Base-by-base conservation (phyloP, 2,329 filamentous ascomycete genomes). In the Sporothrix dimorphospora region DNA sequence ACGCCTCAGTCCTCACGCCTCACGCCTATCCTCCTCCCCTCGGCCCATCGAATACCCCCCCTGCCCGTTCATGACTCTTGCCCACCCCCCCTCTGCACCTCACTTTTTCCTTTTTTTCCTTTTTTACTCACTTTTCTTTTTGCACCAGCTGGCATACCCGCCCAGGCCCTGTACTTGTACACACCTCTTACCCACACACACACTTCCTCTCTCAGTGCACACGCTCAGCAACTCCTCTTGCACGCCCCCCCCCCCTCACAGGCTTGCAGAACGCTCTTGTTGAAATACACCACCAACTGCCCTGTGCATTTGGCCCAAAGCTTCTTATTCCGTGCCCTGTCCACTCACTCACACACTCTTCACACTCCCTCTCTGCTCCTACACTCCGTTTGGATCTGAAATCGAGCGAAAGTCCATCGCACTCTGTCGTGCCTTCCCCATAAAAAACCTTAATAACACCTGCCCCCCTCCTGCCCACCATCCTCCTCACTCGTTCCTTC, bases 361-460 rank as follows among this genome's bases (percentile, higher is more conserved):
- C 40, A 61, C 30, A 61, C 16, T n/a, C 57, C 57, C 24, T 59
- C 61, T 47, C 21, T 45, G 24, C 24, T n/a, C 12, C 47, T 51
- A 19, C 30, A 8, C 38, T 34, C 11, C 21, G 53, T 49, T 51
- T 51, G 42, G 40, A 70, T 70, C 69, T 70, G 38, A 67, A 66
- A 49, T 68, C 61, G 47, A 67, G 30, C 51, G 40, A 21, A 38
- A 14, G n/a, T 59, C 30, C 59, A 59, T 70, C 69, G 63, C 38
- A 34, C 47, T 65, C n/a, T 19, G 47, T 59, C 68, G 38, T 45
- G 45, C 40, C 38, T 70, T 61, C 70, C 27, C 71, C 57, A 65
- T 69, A 21, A 65, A 71, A 69, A 72, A 55, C 71, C 57, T 72
- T 65, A 67, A 55, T 47, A 69, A 63, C 57, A 30, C 57, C 45